These are phyloP conservation scores for Aciculoconidium aculeatum DNA, from an alignment of 805 yeast species.

Conservation along the genomic window DNA sequence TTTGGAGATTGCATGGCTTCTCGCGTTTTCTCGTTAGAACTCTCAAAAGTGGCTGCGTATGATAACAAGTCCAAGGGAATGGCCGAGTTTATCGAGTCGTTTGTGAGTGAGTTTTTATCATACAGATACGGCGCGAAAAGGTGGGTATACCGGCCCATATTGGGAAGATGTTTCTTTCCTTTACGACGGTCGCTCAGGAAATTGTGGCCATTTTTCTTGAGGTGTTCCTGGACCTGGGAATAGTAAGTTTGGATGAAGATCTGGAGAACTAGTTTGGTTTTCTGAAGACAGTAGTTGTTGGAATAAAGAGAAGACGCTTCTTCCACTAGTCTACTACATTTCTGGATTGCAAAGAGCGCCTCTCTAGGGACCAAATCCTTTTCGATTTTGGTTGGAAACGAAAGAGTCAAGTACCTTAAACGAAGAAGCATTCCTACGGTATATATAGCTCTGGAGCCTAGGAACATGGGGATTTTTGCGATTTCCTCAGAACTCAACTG, in stretches of 20 bases:
- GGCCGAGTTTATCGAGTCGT: slow-evolving; percentile 11
- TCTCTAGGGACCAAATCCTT: slow-evolving; percentile 43
- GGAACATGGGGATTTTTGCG: slow-evolving; percentile 52
- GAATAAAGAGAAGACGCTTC: slow-evolving; percentile 23
- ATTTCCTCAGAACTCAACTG: slow-evolving; percentile 41
- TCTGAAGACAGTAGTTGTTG: slow-evolving; percentile 45
- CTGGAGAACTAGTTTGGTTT: slow-evolving; percentile 50
- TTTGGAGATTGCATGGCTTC: too few species aligned
- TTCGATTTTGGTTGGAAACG: slow-evolving; percentile 43
- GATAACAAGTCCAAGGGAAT: slow-evolving; percentile 35
- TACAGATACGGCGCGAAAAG: slow-evolving; percentile 6
- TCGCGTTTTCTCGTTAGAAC: slow-evolving; percentile 13
- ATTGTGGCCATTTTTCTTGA: slow-evolving; percentile 18
- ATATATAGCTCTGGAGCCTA: slow-evolving; percentile 53
- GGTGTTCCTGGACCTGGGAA: slow-evolving; percentile 41
- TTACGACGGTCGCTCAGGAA: slow-evolving; percentile 1
- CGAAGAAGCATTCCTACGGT: slow-evolving; percentile 60
- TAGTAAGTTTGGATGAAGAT: slow-evolving; percentile 58
- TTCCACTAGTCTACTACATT: slow-evolving; percentile 20
- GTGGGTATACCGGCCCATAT: slow-evolving; percentile 14
- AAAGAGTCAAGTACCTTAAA: slow-evolving; percentile 48
- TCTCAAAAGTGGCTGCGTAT: slow-evolving; percentile 35
- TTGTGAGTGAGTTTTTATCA: slow-evolving; percentile 3
- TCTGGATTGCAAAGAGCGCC: slow-evolving; percentile 32
- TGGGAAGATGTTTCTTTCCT: slow-evolving; percentile 13